Evolutionary conservation across 352 stramenopile species (phyloP).

Genomic region (Pythium dissimile): DNA sequence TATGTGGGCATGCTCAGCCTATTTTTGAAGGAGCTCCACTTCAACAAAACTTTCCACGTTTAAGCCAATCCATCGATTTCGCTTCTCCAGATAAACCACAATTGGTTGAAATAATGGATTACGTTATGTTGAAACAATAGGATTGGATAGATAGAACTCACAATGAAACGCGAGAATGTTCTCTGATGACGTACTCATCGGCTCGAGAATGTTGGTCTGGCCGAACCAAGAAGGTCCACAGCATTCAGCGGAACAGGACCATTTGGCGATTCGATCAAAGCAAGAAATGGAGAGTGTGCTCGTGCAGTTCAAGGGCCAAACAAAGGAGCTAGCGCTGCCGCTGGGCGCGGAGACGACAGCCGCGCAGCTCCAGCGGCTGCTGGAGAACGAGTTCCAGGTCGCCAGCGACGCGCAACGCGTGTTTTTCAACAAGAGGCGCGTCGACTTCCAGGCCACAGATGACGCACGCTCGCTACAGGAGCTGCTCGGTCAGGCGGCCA

Average conservation of each 20-base stretch:
- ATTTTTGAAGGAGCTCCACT: conserved; percentile 13
- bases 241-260: neutral
- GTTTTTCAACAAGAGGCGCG: conserved; percentile 49
- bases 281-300: conserved; percentile 29
- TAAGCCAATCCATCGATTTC: no score
- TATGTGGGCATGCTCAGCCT: neutral
- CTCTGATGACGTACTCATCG: neutral
- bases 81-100: neutral
- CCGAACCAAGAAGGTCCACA: neutral
- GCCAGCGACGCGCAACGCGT: conserved; percentile 45
- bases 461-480: neutral
- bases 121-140: neutral
- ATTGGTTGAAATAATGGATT: conserved; percentile 11
- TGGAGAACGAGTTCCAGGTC: conserved; percentile 29
- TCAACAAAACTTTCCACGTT: neutral
- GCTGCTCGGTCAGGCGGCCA: neutral
- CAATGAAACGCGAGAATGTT: neutral
- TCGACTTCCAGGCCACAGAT: conserved; percentile 31
- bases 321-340: conserved; percentile 26
- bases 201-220: conserved; percentile 1
- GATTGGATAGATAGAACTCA: neutral
- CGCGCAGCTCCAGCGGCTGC: conserved; percentile 32
- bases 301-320: conserved; percentile 48
- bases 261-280: neutral
- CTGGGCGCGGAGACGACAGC: conserved; percentile 24